These are phyloP conservation scores for Cercospora nicotianae DNA, from an alignment of 2,329 filamentous ascomycete genomes.

Conservation along the genomic window DNA sequence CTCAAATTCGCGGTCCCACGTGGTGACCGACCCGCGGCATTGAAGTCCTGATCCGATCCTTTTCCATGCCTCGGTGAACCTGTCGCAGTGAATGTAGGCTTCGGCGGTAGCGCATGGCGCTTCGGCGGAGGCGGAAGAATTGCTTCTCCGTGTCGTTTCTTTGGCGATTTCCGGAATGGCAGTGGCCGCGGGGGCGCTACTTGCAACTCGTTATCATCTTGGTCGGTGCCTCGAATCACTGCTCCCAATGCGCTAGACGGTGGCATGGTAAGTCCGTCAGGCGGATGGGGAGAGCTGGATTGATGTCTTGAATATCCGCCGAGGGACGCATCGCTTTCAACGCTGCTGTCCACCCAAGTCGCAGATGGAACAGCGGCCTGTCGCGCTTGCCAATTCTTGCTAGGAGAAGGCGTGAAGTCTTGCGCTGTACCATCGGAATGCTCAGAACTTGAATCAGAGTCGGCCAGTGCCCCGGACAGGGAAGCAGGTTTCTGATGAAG, in stretches of 20 bases:
- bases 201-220: conserved; percentile 7
- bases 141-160: conserved; percentile 6
- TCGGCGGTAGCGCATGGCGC: background rate
- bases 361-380: background rate
- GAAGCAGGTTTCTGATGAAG: background rate
- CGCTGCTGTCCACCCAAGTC: background rate
- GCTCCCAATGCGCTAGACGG: conserved; percentile 11
- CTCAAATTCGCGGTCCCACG: background rate
- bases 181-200: conserved; percentile 7
- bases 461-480: background rate
- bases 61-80: background rate
- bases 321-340: conserved; percentile 3
- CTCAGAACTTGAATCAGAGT: conserved; percentile 6
- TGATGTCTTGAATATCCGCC: background rate
- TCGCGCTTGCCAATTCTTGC: conserved; percentile 5
- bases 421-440: background rate
- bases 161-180: background rate
- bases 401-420: conserved; percentile 9
- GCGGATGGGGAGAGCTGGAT: background rate
- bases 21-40: background rate
- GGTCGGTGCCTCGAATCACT: conserved; percentile 7
- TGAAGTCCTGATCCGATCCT: background rate
- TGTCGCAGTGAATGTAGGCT: background rate
- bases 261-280: background rate
- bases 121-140: background rate